Percentiles rank a stretch among this genome's conserved stretches.
These are phyloP conservation scores for Termitomyces sp. DNA, from an alignment of 768 basidiomycete genomes.

Conservation along the genomic window DNA sequence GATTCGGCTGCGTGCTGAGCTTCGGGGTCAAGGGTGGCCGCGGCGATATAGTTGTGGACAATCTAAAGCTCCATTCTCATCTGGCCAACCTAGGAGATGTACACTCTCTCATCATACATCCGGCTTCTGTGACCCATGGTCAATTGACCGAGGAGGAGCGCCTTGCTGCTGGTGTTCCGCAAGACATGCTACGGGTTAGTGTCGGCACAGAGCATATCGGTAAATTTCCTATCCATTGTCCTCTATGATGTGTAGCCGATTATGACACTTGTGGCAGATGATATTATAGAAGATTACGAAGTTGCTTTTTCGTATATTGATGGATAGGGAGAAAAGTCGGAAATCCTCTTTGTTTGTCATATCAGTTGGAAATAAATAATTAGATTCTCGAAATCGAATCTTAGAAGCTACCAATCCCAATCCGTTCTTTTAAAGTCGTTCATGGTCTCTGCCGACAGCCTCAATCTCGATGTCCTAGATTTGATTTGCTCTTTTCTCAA, in stretches of 20 bases:
- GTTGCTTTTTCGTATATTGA: conserved; percentile 6
- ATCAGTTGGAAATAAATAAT: not conserved
- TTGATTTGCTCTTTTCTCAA: conserved; percentile 54
- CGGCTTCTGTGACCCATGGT: conserved; percentile 57
- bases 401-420: not conserved
- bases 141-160: conserved; percentile 49
- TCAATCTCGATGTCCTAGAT: conserved; percentile 71
- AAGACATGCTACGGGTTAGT: conserved; percentile 53
- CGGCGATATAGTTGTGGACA: conserved; percentile 28
- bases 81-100: conserved; percentile 40
- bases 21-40: conserved; percentile 55
- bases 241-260: not conserved
- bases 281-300: conserved; percentile 12
- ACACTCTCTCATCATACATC: conserved; percentile 59
- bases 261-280: not conserved
- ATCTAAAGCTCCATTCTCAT: conserved; percentile 30
- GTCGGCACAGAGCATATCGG: conserved; percentile 13
- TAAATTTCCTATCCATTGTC: not conserved
- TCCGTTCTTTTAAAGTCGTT: not conserved
- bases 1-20: conserved; percentile 56
- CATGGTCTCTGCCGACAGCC: conserved; percentile 64
- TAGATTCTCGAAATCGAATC: not conserved
- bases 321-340: not conserved
- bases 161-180: conserved; percentile 44
- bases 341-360: not conserved